Base-by-base conservation (phyloP, 2,329 filamentous ascomycete species). In the Xylaria digitata region DNA sequence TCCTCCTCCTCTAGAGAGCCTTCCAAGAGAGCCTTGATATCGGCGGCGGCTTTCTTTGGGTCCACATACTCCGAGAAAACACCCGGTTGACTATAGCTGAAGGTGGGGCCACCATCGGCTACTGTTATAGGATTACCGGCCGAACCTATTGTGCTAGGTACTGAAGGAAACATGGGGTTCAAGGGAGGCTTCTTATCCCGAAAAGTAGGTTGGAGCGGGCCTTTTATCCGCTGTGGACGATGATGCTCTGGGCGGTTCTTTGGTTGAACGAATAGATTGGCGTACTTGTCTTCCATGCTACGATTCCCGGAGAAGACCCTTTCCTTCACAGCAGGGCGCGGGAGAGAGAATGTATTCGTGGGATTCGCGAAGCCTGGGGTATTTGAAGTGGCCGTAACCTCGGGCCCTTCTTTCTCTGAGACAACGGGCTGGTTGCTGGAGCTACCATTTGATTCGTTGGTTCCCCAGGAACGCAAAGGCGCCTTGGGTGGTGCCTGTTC, bases 21-120 rank as follows among this genome's bases (percentile, higher is more conserved):
- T 76, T 95, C 92, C 1, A 96, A 83, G n/a, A 96, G 79, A 7
- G 90, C 91, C 77, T 96, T 96, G 70, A 96, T 84, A 71, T 95
- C 92, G 53, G 90, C 89, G 57, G 87, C 88, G 11, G 92, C 92
- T 76, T 92, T 90, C 65, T 83, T 82, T 0, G 90, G 87, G 71
- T 94, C 91, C 6, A 91, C 88, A 71, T 92, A 93, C 68, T 88
- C 83, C 1, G 83, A 80, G 61, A 83, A 81, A n/a, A 85, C 81
- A n/a, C 76, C 79, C 34, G 78, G 75, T 63, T 80, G 76, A 32
- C 71, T 78, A 60, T 81, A 82, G 6, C 70, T 74, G 1, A 76
- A 73, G 67, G 73, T 65, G 42, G 74, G 67, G 34, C 60, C 58
- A 21, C 58, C 63, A 50, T 78, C 76, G 4, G 66, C 26, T 23